Base-by-base conservation (phyloP, 1,284 basidiomycete genomes). In the Quambalaria eucalypti region DNA sequence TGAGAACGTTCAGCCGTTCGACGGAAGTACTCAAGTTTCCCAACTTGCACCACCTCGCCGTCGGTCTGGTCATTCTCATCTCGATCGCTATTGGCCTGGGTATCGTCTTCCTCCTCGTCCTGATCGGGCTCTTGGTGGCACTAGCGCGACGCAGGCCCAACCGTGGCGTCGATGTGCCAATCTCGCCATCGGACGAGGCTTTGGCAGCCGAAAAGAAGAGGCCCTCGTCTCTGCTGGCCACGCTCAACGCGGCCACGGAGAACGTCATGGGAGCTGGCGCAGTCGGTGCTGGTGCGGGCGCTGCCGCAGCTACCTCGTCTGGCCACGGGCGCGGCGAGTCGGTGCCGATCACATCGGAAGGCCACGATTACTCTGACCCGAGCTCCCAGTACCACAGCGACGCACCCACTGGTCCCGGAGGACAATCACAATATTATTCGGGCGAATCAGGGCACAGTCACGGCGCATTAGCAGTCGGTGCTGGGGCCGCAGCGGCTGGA, bases 41-140 rank as follows among this genome's bases (percentile, higher is more conserved):
- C 25, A 69, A 69, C 52, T 52, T 68, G 49, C 66, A 64, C 42
- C 64, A 56, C 12, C 56, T 96, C 51, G 89, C 90, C 1, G 84
- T 85, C 25, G 95, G 92, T 2, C 82, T 97, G 36, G 90, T 98
- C 54, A 96, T 98, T 60, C 82, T 97, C 38, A 92, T 98, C 65
- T 93, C 90, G 4, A 96, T 98, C 65, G 93, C 92, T 28, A 95
- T 97, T 61, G 85, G 89, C 3, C 90, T 92, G 9, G 93, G 91
- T 26, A 84, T 97, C 25, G 89, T 98, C 51, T 91, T 98, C 79
- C 78, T 97, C 1, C 81, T 96, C 23, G 87, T 89, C 14, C 79
- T 95, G 33, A 81, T 91, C 56, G 90, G 89, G 48, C 86, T 97
- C 47, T 78, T 97, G 40, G 89, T 90, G 85, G 86, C 90, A 0